Percentiles rank a stretch among this genome's conserved stretches.
phyloP scores from a whole-genome alignment of 2,329 filamentous ascomycete genomes.

The Lecanicillium sp. region DNA sequence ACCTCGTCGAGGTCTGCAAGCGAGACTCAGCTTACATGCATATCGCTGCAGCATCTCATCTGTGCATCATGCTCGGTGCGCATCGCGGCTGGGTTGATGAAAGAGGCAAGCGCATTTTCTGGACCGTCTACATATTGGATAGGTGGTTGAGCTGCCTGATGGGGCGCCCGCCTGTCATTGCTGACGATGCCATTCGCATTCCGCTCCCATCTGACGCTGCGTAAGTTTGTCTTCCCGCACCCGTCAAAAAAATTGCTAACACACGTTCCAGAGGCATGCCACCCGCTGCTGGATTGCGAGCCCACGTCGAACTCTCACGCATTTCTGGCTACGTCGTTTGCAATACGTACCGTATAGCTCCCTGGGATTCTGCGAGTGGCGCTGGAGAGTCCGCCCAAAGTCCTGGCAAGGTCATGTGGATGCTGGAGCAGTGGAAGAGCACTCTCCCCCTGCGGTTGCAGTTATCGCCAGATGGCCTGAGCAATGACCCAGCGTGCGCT shows the following conservation, averaged over 20 bases:
- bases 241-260: not conserved
- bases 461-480: slow-evolving; percentile 29
- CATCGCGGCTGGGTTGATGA: slow-evolving; percentile 40
- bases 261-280: slow-evolving; percentile 33
- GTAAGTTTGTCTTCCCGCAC: slow-evolving; percentile 28
- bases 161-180: slow-evolving; percentile 41
- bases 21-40: slow-evolving; percentile 44
- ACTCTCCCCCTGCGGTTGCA: slow-evolving; percentile 33
- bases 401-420: slow-evolving; percentile 34
- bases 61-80: slow-evolving; percentile 41
- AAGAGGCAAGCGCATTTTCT: slow-evolving; percentile 41
- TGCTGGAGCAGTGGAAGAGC: slow-evolving; percentile 37
- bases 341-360: slow-evolving; percentile 38
- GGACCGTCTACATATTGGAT: slow-evolving; percentile 47
- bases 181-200: slow-evolving; percentile 42
- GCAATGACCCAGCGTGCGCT: slow-evolving; percentile 37
- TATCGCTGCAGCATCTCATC: slow-evolving; percentile 21
- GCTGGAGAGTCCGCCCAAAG: slow-evolving; percentile 24
- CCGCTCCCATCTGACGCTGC: slow-evolving; percentile 32
- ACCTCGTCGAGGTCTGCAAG: slow-evolving; percentile 43
- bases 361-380: slow-evolving; percentile 20
- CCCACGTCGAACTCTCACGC: slow-evolving; percentile 40
- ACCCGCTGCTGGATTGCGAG: slow-evolving; percentile 36
- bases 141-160: slow-evolving; percentile 43
- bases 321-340: slow-evolving; percentile 44